Percentiles rank a stretch among this genome's conserved stretches.
Conservation (phyloP, 352 stramenopile genomes). For the Pythium vanterpoolii region DNA sequence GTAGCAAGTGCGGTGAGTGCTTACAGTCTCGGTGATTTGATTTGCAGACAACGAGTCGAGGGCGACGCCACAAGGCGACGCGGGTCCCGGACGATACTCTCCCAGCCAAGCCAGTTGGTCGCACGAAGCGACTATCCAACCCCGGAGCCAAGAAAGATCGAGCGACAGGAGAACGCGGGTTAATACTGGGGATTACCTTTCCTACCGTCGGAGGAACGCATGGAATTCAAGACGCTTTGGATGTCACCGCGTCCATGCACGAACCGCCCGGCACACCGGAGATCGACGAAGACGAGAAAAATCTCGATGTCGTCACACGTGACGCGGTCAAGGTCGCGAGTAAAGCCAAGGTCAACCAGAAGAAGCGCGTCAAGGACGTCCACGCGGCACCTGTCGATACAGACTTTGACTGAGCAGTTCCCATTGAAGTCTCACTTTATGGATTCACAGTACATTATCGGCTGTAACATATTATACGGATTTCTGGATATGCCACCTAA, state of each 20-base stretch:
- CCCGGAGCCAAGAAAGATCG: conserved; percentile 10
- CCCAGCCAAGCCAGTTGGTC: not conserved
- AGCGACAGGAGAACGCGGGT: conserved; percentile 3
- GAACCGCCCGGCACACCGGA: conserved; percentile 23
- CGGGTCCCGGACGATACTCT: conserved; percentile 11
- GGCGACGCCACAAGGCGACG: conserved; percentile 10
- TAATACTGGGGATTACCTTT: conserved; percentile 2
- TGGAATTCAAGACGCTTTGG: not conserved
- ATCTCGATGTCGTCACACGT: conserved; percentile 42
- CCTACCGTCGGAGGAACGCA: not conserved
- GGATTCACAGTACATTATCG: not conserved
- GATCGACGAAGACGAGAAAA: conserved; percentile 36
- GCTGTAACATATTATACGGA: conserved; percentile 8
- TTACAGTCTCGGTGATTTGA: not conserved
- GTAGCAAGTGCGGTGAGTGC: not conserved
- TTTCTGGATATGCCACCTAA: not conserved
- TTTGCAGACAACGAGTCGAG: not conserved
- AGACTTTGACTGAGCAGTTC: conserved; percentile 7
- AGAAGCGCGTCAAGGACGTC: conserved; percentile 37
- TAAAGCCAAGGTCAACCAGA: conserved; percentile 48
- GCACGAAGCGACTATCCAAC: conserved; percentile 1
- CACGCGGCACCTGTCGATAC: not conserved
- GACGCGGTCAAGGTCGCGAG: conserved; percentile 69
- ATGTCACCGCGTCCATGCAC: conserved; percentile 9
- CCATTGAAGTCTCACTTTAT: not conserved